Percentiles rank a stretch among this genome's conserved stretches.
Conservation (phyloP, 352 stramenopile species). For the Globisporangium parvum region DNA sequence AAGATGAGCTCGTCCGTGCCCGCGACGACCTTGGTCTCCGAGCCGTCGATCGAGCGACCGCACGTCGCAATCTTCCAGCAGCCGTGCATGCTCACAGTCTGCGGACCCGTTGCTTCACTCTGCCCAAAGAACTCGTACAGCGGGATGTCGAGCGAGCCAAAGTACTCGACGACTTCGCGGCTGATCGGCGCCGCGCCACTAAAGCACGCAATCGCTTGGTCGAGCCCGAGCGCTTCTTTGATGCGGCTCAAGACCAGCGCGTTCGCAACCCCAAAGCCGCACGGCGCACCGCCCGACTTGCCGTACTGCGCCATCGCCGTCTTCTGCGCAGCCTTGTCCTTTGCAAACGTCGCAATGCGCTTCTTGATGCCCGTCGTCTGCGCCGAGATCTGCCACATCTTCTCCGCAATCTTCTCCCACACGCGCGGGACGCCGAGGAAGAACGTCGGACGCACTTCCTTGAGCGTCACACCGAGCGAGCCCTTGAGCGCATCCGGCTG, state of each 20-base stretch:
- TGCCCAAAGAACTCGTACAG: constrained; percentile 94
- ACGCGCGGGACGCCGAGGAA: constrained; percentile 90
- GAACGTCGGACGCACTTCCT: constrained; percentile 83
- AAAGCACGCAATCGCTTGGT: constrained; percentile 77
- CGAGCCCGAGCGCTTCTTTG: constrained; percentile 87
- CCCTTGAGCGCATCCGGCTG: constrained; percentile 89
- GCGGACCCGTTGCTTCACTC: constrained; percentile 87
- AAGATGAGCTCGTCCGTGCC: constrained; percentile 75
- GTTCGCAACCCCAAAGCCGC: constrained; percentile 87
- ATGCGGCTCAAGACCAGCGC: constrained; percentile 82
- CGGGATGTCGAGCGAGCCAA: constrained; percentile 91
- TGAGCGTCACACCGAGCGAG: constrained; percentile 76
- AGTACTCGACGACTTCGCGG: constrained; percentile 92
- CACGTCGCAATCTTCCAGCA: constrained; percentile 89
- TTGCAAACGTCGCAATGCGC: constrained; percentile 88
- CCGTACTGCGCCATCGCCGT: constrained; percentile 80
- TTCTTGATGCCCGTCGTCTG: constrained; percentile 91
- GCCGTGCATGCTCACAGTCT: constrained; percentile 64
- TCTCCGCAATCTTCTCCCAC: constrained; percentile 92
- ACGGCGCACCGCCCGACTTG: constrained; percentile 79
- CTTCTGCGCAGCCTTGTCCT: constrained; percentile 78
- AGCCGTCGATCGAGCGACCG: constrained; percentile 69
- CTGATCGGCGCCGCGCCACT: constrained; percentile 90
- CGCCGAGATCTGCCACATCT: constrained; percentile 80
- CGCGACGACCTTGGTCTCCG: constrained; percentile 46